phyloP scores from a whole-genome alignment of 1,284 basidiomycete genomes.

The Abortiporus biennis region DNA sequence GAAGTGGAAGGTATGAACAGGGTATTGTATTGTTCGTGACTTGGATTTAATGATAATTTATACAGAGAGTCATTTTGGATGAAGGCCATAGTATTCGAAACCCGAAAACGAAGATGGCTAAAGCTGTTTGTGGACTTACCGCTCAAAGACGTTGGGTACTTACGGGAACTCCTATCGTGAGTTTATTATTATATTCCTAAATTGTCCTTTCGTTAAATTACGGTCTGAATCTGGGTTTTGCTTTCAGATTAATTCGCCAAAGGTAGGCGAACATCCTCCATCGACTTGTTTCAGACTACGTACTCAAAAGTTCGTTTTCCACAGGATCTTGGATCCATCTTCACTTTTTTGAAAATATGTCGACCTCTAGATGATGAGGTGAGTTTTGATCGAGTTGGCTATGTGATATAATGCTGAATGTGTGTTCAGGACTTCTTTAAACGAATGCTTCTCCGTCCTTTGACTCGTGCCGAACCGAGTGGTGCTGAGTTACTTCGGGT shows the following conservation, averaged over 20 bases:
- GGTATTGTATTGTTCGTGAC: not conserved
- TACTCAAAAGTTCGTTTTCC: conserved; percentile 1
- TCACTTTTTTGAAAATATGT: conserved; percentile 79
- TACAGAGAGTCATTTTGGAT: conserved; percentile 74
- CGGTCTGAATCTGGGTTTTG: not conserved
- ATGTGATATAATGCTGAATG: not conserved
- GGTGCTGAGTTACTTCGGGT: conserved; percentile 73
- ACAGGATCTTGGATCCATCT: conserved; percentile 80
- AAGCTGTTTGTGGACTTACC: conserved; percentile 58
- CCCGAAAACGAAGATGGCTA: conserved; percentile 77
- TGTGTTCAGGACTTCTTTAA: conserved; percentile 60
- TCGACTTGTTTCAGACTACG: not conserved
- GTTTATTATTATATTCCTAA: too few species aligned
- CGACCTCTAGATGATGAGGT: conserved; percentile 68
- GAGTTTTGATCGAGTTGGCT: not conserved
- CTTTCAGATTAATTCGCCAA: conserved; percentile 73
- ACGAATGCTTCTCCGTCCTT: conserved; percentile 62
- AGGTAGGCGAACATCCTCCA: conserved; percentile 36
- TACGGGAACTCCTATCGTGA: conserved; percentile 83
- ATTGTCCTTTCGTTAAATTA: not conserved
- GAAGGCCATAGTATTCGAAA: conserved; percentile 88
- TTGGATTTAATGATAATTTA: not conserved
- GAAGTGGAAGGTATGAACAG: conserved; percentile 67
- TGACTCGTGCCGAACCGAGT: conserved; percentile 58
- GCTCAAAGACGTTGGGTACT: conserved; percentile 80